Evolutionary conservation across 192 early-diverging fungal species (phyloP).

Genomic region (Linnemannia schmuckeri): DNA sequence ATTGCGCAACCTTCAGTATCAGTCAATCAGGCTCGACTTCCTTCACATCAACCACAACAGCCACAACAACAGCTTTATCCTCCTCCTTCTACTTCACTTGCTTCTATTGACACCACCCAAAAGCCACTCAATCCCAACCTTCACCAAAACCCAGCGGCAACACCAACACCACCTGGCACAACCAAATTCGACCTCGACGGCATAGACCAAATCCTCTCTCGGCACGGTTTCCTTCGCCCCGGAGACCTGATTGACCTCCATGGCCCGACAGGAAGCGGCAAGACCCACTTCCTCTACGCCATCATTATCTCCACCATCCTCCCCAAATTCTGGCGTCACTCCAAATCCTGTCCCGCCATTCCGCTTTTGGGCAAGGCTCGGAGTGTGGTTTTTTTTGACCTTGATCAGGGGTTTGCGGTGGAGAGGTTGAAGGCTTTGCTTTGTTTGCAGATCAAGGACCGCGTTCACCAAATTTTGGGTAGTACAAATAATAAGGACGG

Average conservation of each 20-base stretch:
- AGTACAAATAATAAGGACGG: background rate
- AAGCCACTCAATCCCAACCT: background rate
- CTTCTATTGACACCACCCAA: background rate
- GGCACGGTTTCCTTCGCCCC: slow-evolving; percentile 15
- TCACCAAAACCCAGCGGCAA: background rate
- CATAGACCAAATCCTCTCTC: slow-evolving; percentile 23
- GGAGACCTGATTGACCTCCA: slow-evolving; percentile 49
- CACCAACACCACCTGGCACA: background rate
- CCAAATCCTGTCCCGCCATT: slow-evolving; percentile 4
- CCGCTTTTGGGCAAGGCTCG: slow-evolving; percentile 15
- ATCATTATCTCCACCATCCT: slow-evolving; percentile 47
- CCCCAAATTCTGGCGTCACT: slow-evolving; percentile 39
- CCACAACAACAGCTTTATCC: background rate
- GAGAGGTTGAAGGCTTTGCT: slow-evolving; percentile 17
- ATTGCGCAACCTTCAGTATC: background rate
- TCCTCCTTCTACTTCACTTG: background rate
- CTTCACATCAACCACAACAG: background rate
- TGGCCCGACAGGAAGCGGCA: slow-evolving; percentile 33
- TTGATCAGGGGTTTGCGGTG: slow-evolving; percentile 34
- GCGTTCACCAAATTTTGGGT: background rate
- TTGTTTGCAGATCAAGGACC: slow-evolving; percentile 7
- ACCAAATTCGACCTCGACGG: slow-evolving; percentile 26
- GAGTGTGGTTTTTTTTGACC: slow-evolving; percentile 36
- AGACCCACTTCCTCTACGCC: slow-evolving; percentile 40
- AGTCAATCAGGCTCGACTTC: background rate